Evolutionary conservation across 1,284 basidiomycete species (phyloP), one percentile per base, ranked within the genome.

Genomic region (Gastroboletus turbinatus): DNA sequence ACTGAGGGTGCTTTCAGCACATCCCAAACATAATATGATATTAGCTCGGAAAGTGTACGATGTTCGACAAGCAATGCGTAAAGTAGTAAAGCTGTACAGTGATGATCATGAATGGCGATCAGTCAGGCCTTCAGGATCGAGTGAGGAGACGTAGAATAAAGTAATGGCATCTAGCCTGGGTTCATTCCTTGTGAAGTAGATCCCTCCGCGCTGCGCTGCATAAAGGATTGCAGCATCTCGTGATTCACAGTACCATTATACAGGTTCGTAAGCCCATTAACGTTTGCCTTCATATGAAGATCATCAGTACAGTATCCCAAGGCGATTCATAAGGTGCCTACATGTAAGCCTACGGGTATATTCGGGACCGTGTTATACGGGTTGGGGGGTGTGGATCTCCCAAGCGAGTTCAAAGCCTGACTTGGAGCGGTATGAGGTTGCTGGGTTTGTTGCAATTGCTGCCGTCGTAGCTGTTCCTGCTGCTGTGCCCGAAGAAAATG

Each of bases 211-310:
- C 70, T 83, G 32, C 84, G 73, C 57, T 82, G 81, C 76, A 85
- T 78, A 63, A 87, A 85, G 23, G 82, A 83, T 67, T 85, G 83
- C 67, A 86, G 52, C 75, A 85, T 81, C 65, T 84, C 83, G 45
- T 69, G 70, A 60, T 76, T 82, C 52, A 84, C 69, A 45, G 69
- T 69, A 9, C 73, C 50, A 60, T 56, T 61, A 29, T 63, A 58
- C 17, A 46, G 39, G 23, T 48, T 60, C 19, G 33, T 27, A 19
- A 57, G 55, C 30, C 46, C 46, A 4, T 47, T 49, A 2, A 40
- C 44, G 33, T 59, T 69, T 16, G 42, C 21, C 68, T 72, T 40
- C 2, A 17, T 43, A 38, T 19, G 16, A 27, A 51, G 19, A 32
- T 39, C 16, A 19, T 70, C 32, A 63, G 32, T n/a, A 51, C 19